phyloP scores from a whole-genome alignment of 2,329 filamentous ascomycete species.

The Akanthomyces uredinophilus region DNA sequence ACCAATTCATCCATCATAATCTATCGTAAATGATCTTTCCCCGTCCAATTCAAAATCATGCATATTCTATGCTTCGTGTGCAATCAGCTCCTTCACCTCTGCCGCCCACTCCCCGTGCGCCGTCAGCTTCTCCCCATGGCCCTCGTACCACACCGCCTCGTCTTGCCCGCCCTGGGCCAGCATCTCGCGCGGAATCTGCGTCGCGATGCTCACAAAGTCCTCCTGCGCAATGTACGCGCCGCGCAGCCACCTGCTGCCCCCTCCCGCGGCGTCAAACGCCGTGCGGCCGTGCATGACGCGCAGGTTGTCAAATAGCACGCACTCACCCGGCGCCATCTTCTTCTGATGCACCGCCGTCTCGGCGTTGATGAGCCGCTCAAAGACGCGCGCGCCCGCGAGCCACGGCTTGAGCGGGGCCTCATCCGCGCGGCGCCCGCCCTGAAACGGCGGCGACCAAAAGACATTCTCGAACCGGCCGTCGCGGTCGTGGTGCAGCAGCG shows the following conservation, averaged over 20 bases:
- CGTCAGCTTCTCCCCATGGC: neutral
- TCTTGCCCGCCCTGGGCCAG: constrained; percentile 22
- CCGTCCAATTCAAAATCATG: neutral
- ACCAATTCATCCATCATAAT: neutral
- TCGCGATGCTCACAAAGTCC: constrained; percentile 36
- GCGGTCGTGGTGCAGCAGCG: constrained; percentile 41
- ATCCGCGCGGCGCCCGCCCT: constrained; percentile 44
- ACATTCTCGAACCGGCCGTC: constrained; percentile 24
- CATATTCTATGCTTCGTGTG: neutral
- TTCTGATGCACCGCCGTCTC: constrained; percentile 60
- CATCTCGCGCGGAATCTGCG: constrained; percentile 26
- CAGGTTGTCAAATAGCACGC: constrained; percentile 87
- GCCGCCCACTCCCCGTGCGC: constrained; percentile 23
- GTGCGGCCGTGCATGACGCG: constrained; percentile 78
- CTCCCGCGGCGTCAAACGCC: constrained; percentile 59
- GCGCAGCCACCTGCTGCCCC: constrained; percentile 73
- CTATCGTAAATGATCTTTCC: neutral
- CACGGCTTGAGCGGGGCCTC: constrained; percentile 32
- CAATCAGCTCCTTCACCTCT: neutral
- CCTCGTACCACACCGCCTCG: constrained; percentile 22
- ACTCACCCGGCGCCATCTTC: constrained; percentile 74
- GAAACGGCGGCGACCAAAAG: constrained; percentile 76
- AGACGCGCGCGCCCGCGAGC: constrained; percentile 45
- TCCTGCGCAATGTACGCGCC: constrained; percentile 71
- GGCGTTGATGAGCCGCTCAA: constrained; percentile 55